Conservation (phyloP, 2,329 filamentous ascomycete genomes). For the Pseudophaeomoniella oleicola region DNA sequence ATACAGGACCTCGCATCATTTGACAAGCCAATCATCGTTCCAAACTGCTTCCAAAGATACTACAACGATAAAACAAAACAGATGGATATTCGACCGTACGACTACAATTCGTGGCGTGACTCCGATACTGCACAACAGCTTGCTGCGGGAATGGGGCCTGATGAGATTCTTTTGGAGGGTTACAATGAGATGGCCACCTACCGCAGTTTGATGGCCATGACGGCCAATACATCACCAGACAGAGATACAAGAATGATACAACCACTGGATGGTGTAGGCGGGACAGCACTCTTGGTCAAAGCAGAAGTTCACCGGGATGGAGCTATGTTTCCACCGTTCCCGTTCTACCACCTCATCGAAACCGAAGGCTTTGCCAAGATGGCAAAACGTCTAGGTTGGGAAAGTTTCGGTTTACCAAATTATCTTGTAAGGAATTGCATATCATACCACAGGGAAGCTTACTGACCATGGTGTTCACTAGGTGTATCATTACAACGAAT, state of each 20-base stretch:
- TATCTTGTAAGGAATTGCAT: constrained; percentile 58
- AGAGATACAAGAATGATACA: constrained; percentile 50
- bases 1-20: constrained; percentile 85
- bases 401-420: constrained; percentile 78
- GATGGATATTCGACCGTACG: constrained; percentile 69
- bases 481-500: constrained; percentile 7
- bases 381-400: constrained; percentile 77
- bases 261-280: constrained; percentile 80
- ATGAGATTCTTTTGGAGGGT: constrained; percentile 87
- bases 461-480: not conserved
- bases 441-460: not conserved
- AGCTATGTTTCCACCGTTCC: constrained; percentile 94
- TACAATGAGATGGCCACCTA: constrained; percentile 91
- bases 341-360: constrained; percentile 94
- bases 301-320: constrained; percentile 94
- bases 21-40: constrained; percentile 81
- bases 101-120: constrained; percentile 97
- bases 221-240: constrained; percentile 43
- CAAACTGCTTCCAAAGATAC: constrained; percentile 90
- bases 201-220: constrained; percentile 76
- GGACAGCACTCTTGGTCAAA: constrained; percentile 83
- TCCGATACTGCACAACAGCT: constrained; percentile 64
- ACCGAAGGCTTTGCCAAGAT: constrained; percentile 98
- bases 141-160: constrained; percentile 65
- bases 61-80: constrained; percentile 55